Evolutionary conservation across 768 basidiomycete genomes (phyloP).

Genomic region (Paxillus involutus): DNA sequence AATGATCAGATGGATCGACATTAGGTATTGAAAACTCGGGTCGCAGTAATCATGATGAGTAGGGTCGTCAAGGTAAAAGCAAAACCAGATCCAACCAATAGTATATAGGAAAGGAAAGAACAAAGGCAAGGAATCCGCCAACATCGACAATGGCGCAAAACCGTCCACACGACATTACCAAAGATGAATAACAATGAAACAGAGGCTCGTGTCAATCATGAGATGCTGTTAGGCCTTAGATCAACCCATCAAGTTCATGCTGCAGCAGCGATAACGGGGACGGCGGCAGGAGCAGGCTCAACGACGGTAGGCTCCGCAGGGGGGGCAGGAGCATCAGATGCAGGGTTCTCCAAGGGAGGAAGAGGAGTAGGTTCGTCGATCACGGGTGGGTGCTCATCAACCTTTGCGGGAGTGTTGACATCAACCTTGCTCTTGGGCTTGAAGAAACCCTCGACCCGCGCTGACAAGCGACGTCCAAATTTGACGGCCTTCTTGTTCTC

Average conservation of each 20-base stretch:
- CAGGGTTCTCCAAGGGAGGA: conserved; percentile 82
- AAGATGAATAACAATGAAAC: conserved; percentile 32
- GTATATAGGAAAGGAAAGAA: conserved; percentile 37
- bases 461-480: conserved; percentile 80
- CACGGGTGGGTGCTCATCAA: conserved; percentile 86
- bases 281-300: conserved; percentile 45
- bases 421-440: conserved; percentile 70
- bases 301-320: conserved; percentile 34
- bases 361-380: conserved; percentile 82
- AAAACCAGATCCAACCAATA: conserved; percentile 62
- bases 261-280: conserved; percentile 74
- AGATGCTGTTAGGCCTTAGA: conserved; percentile 24
- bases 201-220: conserved; percentile 47
- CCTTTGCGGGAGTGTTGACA: conserved; percentile 70
- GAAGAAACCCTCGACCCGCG: conserved; percentile 82
- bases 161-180: conserved; percentile 37
- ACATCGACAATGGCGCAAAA: conserved; percentile 37
- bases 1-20: conserved; percentile 60
- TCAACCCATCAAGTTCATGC: conserved; percentile 50
- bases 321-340: conserved; percentile 43
- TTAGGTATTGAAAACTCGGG: conserved; percentile 64
- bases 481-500: conserved; percentile 56
- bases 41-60: conserved; percentile 62
- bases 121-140: conserved; percentile 35
- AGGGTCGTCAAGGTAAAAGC: conserved; percentile 55